Evolutionary conservation across 345 rosid genomes (phyloP), one percentile per base, ranked within the genome.

Genomic region (Rubroshorea leprosula): DNA sequence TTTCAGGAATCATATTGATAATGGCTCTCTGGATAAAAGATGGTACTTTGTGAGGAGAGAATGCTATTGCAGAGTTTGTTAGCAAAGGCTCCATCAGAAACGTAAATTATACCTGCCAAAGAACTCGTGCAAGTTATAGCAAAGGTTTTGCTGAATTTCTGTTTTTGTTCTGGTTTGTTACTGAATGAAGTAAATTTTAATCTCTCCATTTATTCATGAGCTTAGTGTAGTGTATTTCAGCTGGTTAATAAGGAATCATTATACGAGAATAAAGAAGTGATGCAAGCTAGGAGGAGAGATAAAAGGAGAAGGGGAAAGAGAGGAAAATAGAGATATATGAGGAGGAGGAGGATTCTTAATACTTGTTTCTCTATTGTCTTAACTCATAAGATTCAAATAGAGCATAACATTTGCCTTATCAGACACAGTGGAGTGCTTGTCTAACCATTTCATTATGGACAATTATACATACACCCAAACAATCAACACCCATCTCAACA

Each of bases 101-200:
- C 83, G 27, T 71, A 87, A 27, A 76, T 87, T 60, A 75, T 94
- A 66, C 86, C 87, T 66, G 92, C 80, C n/a, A 83, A 80, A 70
- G 96, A 94, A 50, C 81, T 90, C 71, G 96, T 84, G 67, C 95
- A 90, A 85, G 79, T 94, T 79, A 57, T 83, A 65, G 97, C 96
- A 16, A 84, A 94, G 97, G 99, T 93, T 74, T 63, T 66, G 43
- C 53, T 44, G n/a, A 49, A 26, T 51, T 58, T 72, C 20, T 38
- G 54, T 35, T 54, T 16, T 60, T 27, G 31, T 54, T 65, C 21
- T 49, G 47, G 66, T 29, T 49, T 22, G 54, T 60, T 60, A 20
- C 46, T 60, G 53, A 47, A 15, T 44, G 18, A 58, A 49, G 12
- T 27, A 58, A 29, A 52, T 19, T 45, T 54, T 25, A 47, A 62